Percentiles rank a stretch among this genome's conserved stretches.
These are phyloP conservation scores for Diutina siamensis DNA, from an alignment of 1,139 yeast species.

Conservation along the genomic window DNA sequence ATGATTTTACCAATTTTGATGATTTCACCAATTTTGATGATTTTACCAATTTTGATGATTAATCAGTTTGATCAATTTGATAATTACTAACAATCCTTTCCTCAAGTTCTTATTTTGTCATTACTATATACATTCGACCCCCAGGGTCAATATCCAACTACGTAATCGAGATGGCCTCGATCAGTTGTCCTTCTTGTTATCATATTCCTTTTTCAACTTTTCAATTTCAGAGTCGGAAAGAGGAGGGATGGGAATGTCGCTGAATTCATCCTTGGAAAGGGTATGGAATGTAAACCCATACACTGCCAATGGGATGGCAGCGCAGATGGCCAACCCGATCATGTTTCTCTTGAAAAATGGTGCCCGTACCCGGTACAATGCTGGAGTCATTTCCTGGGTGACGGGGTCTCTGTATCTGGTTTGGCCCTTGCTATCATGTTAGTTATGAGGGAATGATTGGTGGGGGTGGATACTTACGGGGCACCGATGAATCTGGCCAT, in stretches of 20 bases:
- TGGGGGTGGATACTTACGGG: constrained; percentile 5
- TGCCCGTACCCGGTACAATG: constrained; percentile 76
- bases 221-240: constrained; percentile 67
- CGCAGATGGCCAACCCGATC: constrained; percentile 43
- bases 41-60: too few relatives aligned
- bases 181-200: constrained; percentile 23
- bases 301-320: constrained; percentile 56
- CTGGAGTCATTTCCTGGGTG: constrained; percentile 88
- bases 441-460: too few relatives aligned
- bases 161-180: too few relatives aligned
- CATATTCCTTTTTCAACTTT: constrained; percentile 60
- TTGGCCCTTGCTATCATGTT: constrained; percentile 15
- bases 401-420: constrained; percentile 56
- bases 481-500: constrained; percentile 6
- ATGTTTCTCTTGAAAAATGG: constrained; percentile 78
- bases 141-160: background rate
- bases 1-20: too few relatives aligned
- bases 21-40: too few relatives aligned
- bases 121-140: background rate
- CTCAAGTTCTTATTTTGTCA: too few relatives aligned
- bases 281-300: constrained; percentile 64
- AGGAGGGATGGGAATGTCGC: constrained; percentile 90
- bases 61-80: too few relatives aligned
- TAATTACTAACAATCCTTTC: too few relatives aligned
- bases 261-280: constrained; percentile 73